Conservation (phyloP, 257 asterid species). For the Fraxinus cuspidata region DNA sequence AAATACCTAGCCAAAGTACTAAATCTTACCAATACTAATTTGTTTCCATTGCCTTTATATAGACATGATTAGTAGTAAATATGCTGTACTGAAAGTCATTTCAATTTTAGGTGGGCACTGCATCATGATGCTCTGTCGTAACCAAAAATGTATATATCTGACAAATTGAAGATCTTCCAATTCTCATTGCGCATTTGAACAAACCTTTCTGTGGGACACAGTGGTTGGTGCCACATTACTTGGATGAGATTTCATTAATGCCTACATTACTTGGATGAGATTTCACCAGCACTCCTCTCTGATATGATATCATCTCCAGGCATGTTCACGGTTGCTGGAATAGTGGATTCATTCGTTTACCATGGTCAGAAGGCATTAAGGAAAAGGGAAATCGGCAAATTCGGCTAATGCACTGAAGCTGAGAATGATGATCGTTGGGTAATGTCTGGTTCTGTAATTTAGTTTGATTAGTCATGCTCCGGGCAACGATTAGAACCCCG, state of each 20-base stretch:
- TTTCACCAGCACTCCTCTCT: too few relatives aligned
- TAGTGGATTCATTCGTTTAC: constrained; percentile 75
- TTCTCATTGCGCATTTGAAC: not conserved
- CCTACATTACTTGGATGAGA: not conserved
- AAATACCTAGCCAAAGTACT: too few relatives aligned
- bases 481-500: not conserved
- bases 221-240: not conserved
- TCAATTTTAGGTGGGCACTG: too few relatives aligned
- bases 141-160: not conserved
- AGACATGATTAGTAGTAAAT: not conserved
- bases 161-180: not conserved
- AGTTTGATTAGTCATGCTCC: not conserved
- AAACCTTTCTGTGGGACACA: not conserved
- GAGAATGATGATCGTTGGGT: not conserved
- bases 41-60: not conserved
- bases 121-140: too few relatives aligned
- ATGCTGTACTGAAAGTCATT: too few relatives aligned
- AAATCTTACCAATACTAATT: not conserved
- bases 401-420: constrained; percentile 32
- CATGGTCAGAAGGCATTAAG: constrained; percentile 85
- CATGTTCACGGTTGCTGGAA: constrained; percentile 88
- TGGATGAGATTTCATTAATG: not conserved
- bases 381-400: constrained; percentile 79
- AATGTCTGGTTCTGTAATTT: not conserved
- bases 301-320: constrained; percentile 43